Evolutionary conservation across 805 yeast species (phyloP).

Genomic region (Candida tammaniensis): DNA sequence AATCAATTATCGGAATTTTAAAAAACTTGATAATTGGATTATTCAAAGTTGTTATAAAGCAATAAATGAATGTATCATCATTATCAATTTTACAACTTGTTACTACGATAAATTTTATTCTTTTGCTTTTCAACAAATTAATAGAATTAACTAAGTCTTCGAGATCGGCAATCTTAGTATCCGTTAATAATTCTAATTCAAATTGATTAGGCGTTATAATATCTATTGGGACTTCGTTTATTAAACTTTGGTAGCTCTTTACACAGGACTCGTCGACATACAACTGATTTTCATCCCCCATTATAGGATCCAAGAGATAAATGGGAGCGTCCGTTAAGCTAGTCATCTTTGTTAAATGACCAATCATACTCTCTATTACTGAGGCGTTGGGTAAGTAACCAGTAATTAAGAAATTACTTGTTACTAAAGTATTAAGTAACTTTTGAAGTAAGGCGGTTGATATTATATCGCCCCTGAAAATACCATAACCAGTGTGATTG

Average conservation of each 20-base stretch:
- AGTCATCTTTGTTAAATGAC: neutral
- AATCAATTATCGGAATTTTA: conserved; percentile 60
- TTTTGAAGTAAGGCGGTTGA: conserved; percentile 30
- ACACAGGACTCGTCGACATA: conserved; percentile 56
- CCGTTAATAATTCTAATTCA: conserved; percentile 74
- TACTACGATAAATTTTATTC: conserved; percentile 61
- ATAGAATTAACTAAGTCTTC: conserved; percentile 47
- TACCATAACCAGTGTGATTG: conserved; percentile 88
- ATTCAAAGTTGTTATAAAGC: conserved; percentile 26
- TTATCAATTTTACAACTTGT: conserved; percentile 41
- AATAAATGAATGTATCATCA: conserved; percentile 24
- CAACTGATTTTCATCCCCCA: conserved; percentile 74
- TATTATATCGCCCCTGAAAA: conserved; percentile 56
- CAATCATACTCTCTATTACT: conserved; percentile 29
- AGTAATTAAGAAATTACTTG: conserved; percentile 42
- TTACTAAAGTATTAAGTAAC: conserved; percentile 43
- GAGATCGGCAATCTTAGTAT: conserved; percentile 39
- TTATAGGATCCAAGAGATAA: conserved; percentile 75
- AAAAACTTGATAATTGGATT: conserved; percentile 37
- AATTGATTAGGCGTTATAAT: conserved; percentile 89
- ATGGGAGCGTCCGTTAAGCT: neutral
- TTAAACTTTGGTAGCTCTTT: conserved; percentile 28
- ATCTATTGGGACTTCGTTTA: conserved; percentile 62
- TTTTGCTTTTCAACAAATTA: conserved; percentile 45
- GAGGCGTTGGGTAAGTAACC: conserved; percentile 67